phyloP scores from a whole-genome alignment of 495 filamentous ascomycete species.

The Lophiotrema nucula region DNA sequence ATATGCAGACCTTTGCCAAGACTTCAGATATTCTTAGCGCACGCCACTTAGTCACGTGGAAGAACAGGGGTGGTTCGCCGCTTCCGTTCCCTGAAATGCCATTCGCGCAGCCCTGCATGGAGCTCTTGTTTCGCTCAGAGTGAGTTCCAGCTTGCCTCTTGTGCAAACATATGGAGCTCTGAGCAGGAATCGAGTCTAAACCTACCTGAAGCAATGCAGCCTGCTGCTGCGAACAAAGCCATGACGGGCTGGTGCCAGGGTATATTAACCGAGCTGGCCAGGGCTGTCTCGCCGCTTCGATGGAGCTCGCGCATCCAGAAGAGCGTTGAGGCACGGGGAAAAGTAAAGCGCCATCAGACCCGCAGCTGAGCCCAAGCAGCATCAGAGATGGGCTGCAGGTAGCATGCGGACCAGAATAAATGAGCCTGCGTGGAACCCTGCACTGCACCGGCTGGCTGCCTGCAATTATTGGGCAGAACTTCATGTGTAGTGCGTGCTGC shows the following conservation, averaged over 20 bases:
- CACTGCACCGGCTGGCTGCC: neutral
- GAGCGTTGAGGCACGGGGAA: slow-evolving; percentile 5
- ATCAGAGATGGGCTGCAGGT: neutral
- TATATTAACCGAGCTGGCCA: neutral
- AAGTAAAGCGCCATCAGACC: slow-evolving; percentile 3
- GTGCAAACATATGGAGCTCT: too few species aligned
- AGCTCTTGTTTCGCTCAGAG: neutral
- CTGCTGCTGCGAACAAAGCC: too few species aligned
- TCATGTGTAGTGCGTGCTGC: neutral
- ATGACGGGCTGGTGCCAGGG: too few species aligned
- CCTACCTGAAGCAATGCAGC: too few species aligned
- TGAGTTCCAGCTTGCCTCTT: too few species aligned
- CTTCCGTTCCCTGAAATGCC: too few species aligned
- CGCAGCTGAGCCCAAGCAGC: neutral
- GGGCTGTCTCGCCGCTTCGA: neutral
- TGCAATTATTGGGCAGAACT: slow-evolving; percentile 13
- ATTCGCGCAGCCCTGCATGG: neutral
- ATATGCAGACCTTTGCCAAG: too few species aligned
- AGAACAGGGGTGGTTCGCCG: too few species aligned
- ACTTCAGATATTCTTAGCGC: too few species aligned
- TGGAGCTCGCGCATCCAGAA: neutral
- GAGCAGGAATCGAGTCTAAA: too few species aligned
- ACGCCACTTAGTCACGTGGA: too few species aligned
- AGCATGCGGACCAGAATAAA: neutral
- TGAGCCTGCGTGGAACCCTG: slow-evolving; percentile 9